phyloP scores from a whole-genome alignment of 2,329 filamentous ascomycete genomes.

The Didymella segeticola region DNA sequence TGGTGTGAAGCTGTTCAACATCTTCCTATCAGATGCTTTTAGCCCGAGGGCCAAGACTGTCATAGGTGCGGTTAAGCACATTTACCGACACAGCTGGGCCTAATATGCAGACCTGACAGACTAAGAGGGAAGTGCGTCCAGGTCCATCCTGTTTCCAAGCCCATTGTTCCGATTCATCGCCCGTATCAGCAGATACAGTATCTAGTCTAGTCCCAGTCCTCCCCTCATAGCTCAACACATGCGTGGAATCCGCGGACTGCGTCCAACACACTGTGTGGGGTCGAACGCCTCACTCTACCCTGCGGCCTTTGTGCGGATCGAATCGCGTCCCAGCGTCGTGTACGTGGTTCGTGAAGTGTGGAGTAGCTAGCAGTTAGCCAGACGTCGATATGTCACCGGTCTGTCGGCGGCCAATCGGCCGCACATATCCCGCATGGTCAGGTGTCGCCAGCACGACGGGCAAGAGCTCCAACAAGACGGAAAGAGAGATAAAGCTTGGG shows the following conservation, averaged over 20 bases:
- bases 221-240: neutral
- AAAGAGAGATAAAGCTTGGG: neutral
- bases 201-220: neutral
- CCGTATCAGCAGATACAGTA: neutral
- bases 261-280: conserved; percentile 3
- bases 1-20: conserved; percentile 3
- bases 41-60: neutral
- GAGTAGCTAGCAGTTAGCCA: conserved; percentile 6
- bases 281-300: conserved; percentile 8
- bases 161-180: neutral
- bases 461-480: neutral
- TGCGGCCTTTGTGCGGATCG: conserved; percentile 14
- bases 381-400: conserved; percentile 16
- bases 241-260: conserved; percentile 4
- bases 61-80: conserved; percentile 11
- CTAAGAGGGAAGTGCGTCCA: neutral
- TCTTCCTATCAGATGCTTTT: conserved; percentile 3
- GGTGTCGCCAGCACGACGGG: conserved; percentile 4
- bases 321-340: conserved; percentile 2
- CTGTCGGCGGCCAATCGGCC: conserved; percentile 11
- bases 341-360: conserved; percentile 6
- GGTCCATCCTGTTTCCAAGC: neutral
- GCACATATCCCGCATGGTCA: conserved; percentile 17
- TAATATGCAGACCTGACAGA: conserved; percentile 3
- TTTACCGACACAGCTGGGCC: neutral